Conservation (phyloP, 2,329 filamentous ascomycete genomes). For the Cercospora citrullina region DNA sequence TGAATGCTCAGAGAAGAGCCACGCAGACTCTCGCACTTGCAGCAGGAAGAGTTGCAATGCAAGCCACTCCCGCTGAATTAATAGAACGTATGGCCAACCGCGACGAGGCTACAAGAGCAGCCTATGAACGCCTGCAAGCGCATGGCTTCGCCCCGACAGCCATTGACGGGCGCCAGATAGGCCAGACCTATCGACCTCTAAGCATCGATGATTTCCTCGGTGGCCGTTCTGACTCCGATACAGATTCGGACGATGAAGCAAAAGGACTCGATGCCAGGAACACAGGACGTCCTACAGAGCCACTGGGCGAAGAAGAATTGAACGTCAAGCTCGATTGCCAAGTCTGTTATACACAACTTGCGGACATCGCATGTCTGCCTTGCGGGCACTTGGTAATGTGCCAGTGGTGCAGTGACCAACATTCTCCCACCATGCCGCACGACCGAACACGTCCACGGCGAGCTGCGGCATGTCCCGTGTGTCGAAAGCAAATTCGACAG, state of each 20-base stretch:
- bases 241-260: constrained; percentile 29
- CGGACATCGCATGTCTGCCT: constrained; percentile 54
- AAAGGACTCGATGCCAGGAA: constrained; percentile 49
- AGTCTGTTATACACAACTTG: constrained; percentile 55
- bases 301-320: constrained; percentile 52
- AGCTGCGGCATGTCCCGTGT: constrained; percentile 48
- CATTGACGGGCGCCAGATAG: not conserved
- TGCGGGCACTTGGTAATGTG: constrained; percentile 59
- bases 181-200: not conserved
- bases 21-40: constrained; percentile 32
- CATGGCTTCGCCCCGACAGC: constrained; percentile 22
- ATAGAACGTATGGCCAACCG: constrained; percentile 31
- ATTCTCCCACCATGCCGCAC: constrained; percentile 47
- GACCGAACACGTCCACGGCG: constrained; percentile 44
- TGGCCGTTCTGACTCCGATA: constrained; percentile 23
- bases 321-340: constrained; percentile 54
- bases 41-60: constrained; percentile 34
- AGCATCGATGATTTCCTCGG: constrained; percentile 16
- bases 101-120: constrained; percentile 33
- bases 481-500: constrained; percentile 49
- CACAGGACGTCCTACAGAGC: constrained; percentile 47
- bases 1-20: constrained; percentile 33
- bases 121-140: constrained; percentile 29
- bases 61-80: constrained; percentile 26
- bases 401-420: constrained; percentile 55